A percentile compares a stretch with the other conserved stretches of the same genome.
These are phyloP conservation scores for Pharnaceum exiguum DNA, from an alignment of 148 eudicot genomes.

Conservation along the genomic window DNA sequence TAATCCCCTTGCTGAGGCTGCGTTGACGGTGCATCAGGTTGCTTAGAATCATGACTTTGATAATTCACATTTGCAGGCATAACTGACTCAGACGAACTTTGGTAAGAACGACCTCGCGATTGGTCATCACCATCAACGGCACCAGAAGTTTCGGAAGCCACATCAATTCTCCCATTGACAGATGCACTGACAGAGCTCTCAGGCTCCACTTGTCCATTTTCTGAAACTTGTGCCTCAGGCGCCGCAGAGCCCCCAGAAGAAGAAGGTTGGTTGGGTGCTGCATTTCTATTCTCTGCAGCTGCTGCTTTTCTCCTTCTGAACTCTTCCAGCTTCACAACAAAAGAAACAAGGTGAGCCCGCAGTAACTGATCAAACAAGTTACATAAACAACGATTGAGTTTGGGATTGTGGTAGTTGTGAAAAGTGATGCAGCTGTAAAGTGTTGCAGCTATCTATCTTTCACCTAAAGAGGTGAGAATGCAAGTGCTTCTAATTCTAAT, in stretches of 20 bases:
- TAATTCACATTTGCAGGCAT: constrained; percentile 13
- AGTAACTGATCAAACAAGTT: too few relatives aligned
- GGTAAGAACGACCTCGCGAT: constrained; percentile 22
- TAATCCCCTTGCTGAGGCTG: constrained; percentile 29
- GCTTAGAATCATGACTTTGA: constrained; percentile 19
- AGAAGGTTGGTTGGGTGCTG: constrained; percentile 29
- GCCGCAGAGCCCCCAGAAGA: constrained; percentile 23
- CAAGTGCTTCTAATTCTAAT: too few relatives aligned
- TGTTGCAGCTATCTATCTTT: too few relatives aligned
- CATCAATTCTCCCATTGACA: constrained; percentile 29
- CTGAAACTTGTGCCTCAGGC: constrained; percentile 39
- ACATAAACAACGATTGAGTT: too few relatives aligned
- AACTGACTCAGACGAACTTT: constrained; percentile 17
- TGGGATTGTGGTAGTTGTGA: too few relatives aligned
- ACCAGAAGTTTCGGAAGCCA: constrained; percentile 16
- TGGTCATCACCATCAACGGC: constrained; percentile 22
- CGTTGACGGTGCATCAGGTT: constrained; percentile 27
- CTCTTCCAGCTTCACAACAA: constrained; percentile 73
- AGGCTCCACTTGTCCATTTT: constrained; percentile 26
- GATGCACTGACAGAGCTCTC: constrained; percentile 33
- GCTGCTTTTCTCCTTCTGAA: constrained; percentile 88
- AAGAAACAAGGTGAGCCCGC: constrained; percentile 3
- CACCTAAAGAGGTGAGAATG: too few relatives aligned
- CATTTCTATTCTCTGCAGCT: constrained; percentile 74
- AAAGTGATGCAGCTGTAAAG: too few relatives aligned